These are phyloP conservation scores for Aspergillus carlsbadensis DNA, from an alignment of 495 filamentous ascomycete species.

Conservation along the genomic window DNA sequence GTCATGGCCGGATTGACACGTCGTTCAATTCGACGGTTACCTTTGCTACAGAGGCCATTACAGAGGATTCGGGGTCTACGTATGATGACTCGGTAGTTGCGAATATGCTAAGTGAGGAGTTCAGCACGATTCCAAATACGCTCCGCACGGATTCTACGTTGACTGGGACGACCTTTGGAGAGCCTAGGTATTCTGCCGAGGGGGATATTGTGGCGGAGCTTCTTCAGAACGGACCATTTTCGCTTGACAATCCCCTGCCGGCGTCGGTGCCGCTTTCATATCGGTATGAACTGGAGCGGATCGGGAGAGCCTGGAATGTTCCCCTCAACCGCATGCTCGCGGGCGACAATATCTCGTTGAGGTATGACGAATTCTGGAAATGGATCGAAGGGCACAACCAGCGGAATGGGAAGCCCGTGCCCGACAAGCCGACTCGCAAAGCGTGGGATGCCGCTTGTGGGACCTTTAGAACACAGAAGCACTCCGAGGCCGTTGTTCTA, in stretches of 20 bases:
- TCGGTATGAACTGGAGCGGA: slow-evolving; percentile 45
- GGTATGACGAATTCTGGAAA: slow-evolving; percentile 41
- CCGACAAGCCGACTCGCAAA: slow-evolving; percentile 33
- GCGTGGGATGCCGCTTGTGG: slow-evolving; percentile 45
- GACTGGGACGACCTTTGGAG: not conserved
- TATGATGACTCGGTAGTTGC: slow-evolving; percentile 35
- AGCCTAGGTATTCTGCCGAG: slow-evolving; percentile 13
- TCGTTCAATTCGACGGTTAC: slow-evolving; percentile 35
- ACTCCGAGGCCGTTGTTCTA: slow-evolving; percentile 42
- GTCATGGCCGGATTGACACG: slow-evolving; percentile 10
- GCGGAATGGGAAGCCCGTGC: slow-evolving; percentile 29
- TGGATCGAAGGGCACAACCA: slow-evolving; percentile 33
- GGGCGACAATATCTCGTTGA: slow-evolving; percentile 23
- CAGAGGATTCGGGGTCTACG: slow-evolving; percentile 25
- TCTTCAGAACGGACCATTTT: slow-evolving; percentile 34
- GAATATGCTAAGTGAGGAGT: slow-evolving; percentile 27
- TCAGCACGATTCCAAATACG: not conserved
- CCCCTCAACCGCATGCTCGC: slow-evolving; percentile 32
- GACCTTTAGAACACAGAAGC: slow-evolving; percentile 33
- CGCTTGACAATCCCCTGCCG: slow-evolving; percentile 25
- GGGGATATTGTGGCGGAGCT: slow-evolving; percentile 31
- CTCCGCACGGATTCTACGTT: slow-evolving; percentile 11
- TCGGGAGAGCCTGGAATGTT: slow-evolving; percentile 37
- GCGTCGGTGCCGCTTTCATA: slow-evolving; percentile 37
- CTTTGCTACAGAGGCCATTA: slow-evolving; percentile 27